Base-by-base conservation (phyloP, 805 yeast genomes). In the Starmerella floricola region DNA sequence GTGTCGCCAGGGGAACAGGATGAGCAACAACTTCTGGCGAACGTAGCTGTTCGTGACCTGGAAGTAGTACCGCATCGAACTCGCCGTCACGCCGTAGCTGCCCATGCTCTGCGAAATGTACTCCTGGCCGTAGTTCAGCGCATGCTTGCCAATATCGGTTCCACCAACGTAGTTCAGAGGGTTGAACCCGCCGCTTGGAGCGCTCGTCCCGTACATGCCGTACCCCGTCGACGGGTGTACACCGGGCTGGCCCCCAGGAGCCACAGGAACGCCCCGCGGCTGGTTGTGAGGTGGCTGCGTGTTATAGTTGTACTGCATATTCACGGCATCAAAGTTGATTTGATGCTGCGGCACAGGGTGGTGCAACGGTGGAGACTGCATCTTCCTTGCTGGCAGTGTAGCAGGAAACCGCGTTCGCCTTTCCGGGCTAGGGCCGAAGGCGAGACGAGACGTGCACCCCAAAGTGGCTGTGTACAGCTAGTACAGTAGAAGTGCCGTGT, bases 31-130 rank as follows among this genome's bases (percentile, higher is more conserved):
- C 58, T 91, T 91, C 28, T 68, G 68, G 47, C 80, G 57, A 12
- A 91, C 98, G 56, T 88, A 93, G 4, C 76, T 66, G 60, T 88
- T 93, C 36, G 94, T 79, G 16, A 91, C 95, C 62, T 83, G 84
- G 68, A 91, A 93, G 62, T 87, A 87, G 63, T 78, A 82, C 50
- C 85, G 78, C 52, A 91, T 63, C 42, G 81, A 78, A 15, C 70
- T 59, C 20, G 70, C 62, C 15, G 68, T 61, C n/a, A 36, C 33
- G 23, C 72, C 67, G 48, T 68, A 69, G 49, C 66, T 67, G 42
- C 71, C 70, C 41, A 76, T 57, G 61, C 81, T 84, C 47, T 78
- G 78, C 51, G 82, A 82, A 59, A 85, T 61, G 61, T 81, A 82
- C 48, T 78, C 79, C 52, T 82, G 83, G 19, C 91, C 84, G 24